Evolutionary conservation across 805 yeast species (phyloP), one percentile per base, ranked within the genome.

Genomic region (Yamadazyma olivae): DNA sequence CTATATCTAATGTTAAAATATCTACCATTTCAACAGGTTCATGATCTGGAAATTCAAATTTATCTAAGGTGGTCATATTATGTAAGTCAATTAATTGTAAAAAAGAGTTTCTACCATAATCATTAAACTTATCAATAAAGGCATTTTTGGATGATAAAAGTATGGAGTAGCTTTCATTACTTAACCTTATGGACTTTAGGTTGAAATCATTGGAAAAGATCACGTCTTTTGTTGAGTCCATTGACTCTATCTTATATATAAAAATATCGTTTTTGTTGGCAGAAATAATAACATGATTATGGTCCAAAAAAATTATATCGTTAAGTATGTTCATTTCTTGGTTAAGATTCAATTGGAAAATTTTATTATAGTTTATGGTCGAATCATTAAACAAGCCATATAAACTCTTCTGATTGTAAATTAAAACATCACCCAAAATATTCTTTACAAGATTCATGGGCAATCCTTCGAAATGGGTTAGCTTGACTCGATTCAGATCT

Each of bases 21-120:
- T 54, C 59, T 16, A 46, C 43, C 20, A 49, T 34, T 26, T 53
- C 57, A 3, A 40, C 30, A 6, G 43, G 43, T 1, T 30, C 27
- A 6, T 36, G 17, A 16, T 35, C 36, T 5, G 44, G 27, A 27
- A 40, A 46, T 7, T 42, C 34, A 7, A 34, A 39, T 9, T 27
- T 38, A 18, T 33, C 27, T 2, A 52, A 10, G 12, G 29, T 27
- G 16, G 30, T 33, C 57, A 53, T 49, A 3, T 38, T 20, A 2
- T 6, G 20, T 18, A 31, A 32, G 22, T 53, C 43, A 5, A 54
- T 30, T 20, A 56, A 36, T 22, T 46, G 45, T 4, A 57, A 19
- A 23, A 38, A 40, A 4, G 50, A 43, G 18, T 32, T 35, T 17
- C 48, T 47, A 8, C 41, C 30, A 14, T 46, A 30, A 4, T 43